Evolutionary conservation across 164 flowering plant species (phyloP).

Genomic region (Nymphaea thermarum): DNA sequence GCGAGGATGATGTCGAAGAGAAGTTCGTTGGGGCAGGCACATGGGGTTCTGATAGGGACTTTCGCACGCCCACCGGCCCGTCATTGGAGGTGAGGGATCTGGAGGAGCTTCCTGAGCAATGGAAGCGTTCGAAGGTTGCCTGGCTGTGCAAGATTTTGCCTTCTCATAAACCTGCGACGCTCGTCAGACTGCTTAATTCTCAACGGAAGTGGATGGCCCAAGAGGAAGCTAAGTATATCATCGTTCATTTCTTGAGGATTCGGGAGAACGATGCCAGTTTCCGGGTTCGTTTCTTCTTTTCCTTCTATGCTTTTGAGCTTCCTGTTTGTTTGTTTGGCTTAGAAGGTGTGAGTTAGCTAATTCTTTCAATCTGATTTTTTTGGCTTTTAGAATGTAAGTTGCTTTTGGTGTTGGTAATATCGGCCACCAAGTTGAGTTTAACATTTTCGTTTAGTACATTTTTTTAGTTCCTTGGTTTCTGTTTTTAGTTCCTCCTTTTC

Average conservation of each 20-base stretch:
- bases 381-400: too few relatives aligned
- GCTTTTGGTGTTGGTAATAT: too few relatives aligned
- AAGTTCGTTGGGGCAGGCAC: constrained; percentile 14
- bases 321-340: constrained; percentile 2
- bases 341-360: too few relatives aligned
- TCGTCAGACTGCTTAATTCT: constrained; percentile 49
- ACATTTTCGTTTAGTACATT: too few relatives aligned
- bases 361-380: too few relatives aligned
- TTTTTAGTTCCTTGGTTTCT: too few relatives aligned
- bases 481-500: too few relatives aligned
- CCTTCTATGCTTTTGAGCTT: background rate
- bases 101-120: constrained; percentile 79
- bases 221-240: constrained; percentile 65
- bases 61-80: constrained; percentile 16
- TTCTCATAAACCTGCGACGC: constrained; percentile 38
- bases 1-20: constrained; percentile 6
- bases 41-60: constrained; percentile 23
- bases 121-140: constrained; percentile 74
- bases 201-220: constrained; percentile 81
- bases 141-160: constrained; percentile 94
- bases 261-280: constrained; percentile 72
- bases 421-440: too few relatives aligned
- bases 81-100: constrained; percentile 54
- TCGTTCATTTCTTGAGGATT: constrained; percentile 68
- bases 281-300: constrained; percentile 25